Percentiles rank a stretch among this genome's conserved stretches.
These are phyloP conservation scores for Angomonas desouzai DNA, from an alignment of 208 protist genomes.

Conservation along the genomic window DNA sequence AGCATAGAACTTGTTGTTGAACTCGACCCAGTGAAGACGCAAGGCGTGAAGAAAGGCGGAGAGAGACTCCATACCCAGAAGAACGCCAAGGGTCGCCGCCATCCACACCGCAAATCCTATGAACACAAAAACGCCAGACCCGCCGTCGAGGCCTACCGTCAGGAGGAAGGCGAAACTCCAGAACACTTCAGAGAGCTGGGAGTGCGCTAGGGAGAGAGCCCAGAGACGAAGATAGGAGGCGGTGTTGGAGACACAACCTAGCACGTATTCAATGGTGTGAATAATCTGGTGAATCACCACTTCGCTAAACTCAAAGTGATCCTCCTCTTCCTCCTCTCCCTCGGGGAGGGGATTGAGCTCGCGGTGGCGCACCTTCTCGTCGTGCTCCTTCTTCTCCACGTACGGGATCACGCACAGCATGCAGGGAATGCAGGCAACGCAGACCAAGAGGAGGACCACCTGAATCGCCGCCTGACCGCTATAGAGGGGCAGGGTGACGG, in stretches of 20 bases:
- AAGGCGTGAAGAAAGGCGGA: slow-evolving; percentile 99
- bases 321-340: slow-evolving; percentile 48
- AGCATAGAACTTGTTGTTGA: slow-evolving; percentile 98
- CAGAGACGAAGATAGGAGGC: slow-evolving; percentile 99
- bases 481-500: slow-evolving; percentile 69
- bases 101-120: slow-evolving; percentile 94
- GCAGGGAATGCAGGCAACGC: slow-evolving; percentile 70
- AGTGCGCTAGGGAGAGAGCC: slow-evolving; percentile 99
- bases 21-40: slow-evolving; percentile 97
- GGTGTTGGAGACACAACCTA: slow-evolving; percentile 99
- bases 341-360: slow-evolving; percentile 18
- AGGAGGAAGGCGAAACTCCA: slow-evolving; percentile 81
- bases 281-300: slow-evolving; percentile 98
- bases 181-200: slow-evolving; percentile 93
- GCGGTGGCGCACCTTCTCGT: slow-evolving; percentile 25
- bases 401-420: slow-evolving; percentile 86
- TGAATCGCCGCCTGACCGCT: slow-evolving; percentile 77
- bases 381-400: slow-evolving; percentile 53
- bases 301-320: slow-evolving; percentile 93
- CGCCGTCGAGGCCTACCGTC: slow-evolving; percentile 54
- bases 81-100: slow-evolving; percentile 94
- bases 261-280: slow-evolving; percentile 99
- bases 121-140: slow-evolving; percentile 78
- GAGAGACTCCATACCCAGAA: slow-evolving; percentile 98
- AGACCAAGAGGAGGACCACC: slow-evolving; percentile 72